These are phyloP conservation scores for Hericium coralloides DNA, from an alignment of 768 basidiomycete genomes.

Conservation along the genomic window DNA sequence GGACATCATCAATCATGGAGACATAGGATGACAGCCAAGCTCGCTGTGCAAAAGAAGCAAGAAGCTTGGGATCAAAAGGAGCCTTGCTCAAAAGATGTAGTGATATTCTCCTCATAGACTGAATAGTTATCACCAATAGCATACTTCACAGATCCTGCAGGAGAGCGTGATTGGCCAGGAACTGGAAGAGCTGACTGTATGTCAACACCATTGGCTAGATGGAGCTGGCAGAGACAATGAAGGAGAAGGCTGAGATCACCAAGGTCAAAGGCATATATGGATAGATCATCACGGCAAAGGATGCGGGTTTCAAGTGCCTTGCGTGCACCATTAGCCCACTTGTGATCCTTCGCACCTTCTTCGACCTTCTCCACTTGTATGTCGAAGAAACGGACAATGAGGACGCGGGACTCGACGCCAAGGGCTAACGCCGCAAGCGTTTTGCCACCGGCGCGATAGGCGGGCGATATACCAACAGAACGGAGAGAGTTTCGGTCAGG, in stretches of 20 bases:
- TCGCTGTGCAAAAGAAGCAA: constrained; percentile 14
- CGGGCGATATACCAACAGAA: constrained; percentile 41
- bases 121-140: constrained; percentile 11
- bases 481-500: constrained; percentile 13
- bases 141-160: constrained; percentile 32
- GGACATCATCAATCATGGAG: constrained; percentile 25
- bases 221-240: constrained; percentile 31
- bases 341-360: not conserved
- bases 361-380: not conserved
- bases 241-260: constrained; percentile 41
- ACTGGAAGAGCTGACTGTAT: constrained; percentile 40
- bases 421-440: constrained; percentile 38
- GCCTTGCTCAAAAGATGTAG: constrained; percentile 11
- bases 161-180: constrained; percentile 26
- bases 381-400: constrained; percentile 16
- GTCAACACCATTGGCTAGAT: constrained; percentile 43
- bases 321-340: not conserved
- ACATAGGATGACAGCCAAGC: constrained; percentile 30
- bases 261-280: constrained; percentile 48
- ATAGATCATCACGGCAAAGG: constrained; percentile 34
- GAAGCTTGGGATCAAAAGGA: constrained; percentile 6
- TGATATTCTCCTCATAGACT: constrained; percentile 17
- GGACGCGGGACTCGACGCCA: constrained; percentile 23
- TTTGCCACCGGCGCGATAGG: constrained; percentile 32
- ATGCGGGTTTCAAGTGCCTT: constrained; percentile 30